Evolutionary conservation across 768 basidiomycete genomes (phyloP).

Genomic region (Mycena vulgaris): DNA sequence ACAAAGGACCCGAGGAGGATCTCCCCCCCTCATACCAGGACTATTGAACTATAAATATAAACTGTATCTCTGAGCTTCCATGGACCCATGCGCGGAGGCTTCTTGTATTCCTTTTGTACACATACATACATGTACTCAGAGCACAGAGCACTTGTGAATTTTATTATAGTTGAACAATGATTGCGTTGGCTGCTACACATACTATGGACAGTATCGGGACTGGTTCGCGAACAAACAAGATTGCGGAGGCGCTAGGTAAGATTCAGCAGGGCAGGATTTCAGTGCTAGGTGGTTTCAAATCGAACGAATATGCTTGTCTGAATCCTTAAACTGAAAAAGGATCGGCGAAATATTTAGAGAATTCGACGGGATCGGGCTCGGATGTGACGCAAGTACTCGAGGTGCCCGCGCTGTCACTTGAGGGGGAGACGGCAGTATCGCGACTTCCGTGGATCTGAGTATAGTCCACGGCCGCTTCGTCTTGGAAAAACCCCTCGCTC

Average conservation of each 20-base stretch:
- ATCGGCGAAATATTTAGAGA: neutral
- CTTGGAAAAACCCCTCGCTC: neutral
- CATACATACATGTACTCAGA: neutral
- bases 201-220: no score
- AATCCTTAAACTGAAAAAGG: neutral
- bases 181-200: neutral
- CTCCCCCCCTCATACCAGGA: constrained; percentile 65
- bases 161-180: neutral
- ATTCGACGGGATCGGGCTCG: neutral
- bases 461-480: neutral
- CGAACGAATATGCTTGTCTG: no score
- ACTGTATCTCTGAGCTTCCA: constrained; percentile 1
- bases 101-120: constrained; percentile 29
- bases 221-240: neutral
- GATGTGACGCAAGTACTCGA: constrained; percentile 1
- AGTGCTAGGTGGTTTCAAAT: neutral
- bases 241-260: neutral
- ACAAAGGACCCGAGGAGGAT: constrained; percentile 56
- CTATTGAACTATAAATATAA: neutral
- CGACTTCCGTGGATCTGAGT: neutral
- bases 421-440: neutral
- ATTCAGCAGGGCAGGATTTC: neutral
- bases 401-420: constrained; percentile 11
- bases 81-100: neutral
- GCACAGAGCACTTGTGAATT: neutral